Percentiles rank a stretch among this genome's conserved stretches.
Evolutionary conservation across 139 green algal genomes (phyloP).

Genomic region (Zygnema cylindricum): DNA sequence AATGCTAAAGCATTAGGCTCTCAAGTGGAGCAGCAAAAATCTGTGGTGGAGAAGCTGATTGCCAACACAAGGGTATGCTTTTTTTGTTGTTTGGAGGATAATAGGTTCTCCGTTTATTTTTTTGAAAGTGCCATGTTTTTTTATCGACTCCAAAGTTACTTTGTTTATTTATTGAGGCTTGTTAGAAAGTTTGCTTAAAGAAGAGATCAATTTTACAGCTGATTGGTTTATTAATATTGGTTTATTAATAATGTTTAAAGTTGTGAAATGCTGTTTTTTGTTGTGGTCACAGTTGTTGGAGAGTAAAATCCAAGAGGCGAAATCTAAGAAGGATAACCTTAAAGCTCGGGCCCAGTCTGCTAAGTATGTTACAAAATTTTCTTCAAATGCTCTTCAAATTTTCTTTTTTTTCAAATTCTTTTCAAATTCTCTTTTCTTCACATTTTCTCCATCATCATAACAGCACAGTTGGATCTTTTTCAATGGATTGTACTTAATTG

Average conservation of each 20-base stretch:
- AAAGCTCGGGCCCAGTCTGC: slow-evolving; percentile 94
- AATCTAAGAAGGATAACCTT: slow-evolving; percentile 98
- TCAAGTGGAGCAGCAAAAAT: slow-evolving; percentile 89
- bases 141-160: no score
- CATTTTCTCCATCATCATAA: background rate
- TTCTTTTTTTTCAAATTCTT: slow-evolving; percentile 71
- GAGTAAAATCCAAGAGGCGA: slow-evolving; percentile 80
- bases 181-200: no score
- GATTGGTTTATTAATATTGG: no score
- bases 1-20: slow-evolving; percentile 80
- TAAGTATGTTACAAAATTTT: slow-evolving; percentile 71
- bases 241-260: no score
- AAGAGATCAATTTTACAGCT: no score
- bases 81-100: slow-evolving; percentile 20
- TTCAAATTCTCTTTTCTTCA: slow-evolving; percentile 16
- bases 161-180: no score
- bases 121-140: no score
- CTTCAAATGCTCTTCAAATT: background rate
- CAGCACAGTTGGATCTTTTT: no score
- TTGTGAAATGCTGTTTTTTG: no score
- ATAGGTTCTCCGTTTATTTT: no score
- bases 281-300: slow-evolving; percentile 66
- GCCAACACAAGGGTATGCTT: slow-evolving; percentile 77
- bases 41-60: slow-evolving; percentile 89
- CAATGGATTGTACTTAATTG: no score